Evolutionary conservation across 169 alveolate genomes (phyloP).

Genomic region (Theileria equi): DNA sequence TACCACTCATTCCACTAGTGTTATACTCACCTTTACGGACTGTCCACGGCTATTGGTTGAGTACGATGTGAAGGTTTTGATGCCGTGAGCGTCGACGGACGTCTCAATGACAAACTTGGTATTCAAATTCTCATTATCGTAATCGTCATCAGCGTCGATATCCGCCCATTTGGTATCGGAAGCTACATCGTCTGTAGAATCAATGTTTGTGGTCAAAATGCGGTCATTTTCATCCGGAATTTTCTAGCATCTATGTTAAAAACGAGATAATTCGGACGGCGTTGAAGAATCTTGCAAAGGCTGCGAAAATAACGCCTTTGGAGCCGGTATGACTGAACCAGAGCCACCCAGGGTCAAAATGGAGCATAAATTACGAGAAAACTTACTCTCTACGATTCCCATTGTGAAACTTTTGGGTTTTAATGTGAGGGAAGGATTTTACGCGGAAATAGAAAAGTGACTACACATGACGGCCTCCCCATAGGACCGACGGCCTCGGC

Average conservation of each 20-base stretch:
- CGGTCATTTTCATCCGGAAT: neutral
- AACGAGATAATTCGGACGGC: too few relatives aligned
- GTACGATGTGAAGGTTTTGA: constrained; percentile 74
- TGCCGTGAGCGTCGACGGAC: constrained; percentile 71
- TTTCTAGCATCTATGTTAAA: neutral
- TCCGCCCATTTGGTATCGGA: constrained; percentile 78
- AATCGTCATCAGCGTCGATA: constrained; percentile 77
- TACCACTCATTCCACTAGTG: neutral
- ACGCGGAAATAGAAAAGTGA: too few relatives aligned
- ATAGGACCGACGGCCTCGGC: too few relatives aligned
- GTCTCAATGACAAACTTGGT: constrained; percentile 26
- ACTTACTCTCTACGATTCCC: too few relatives aligned
- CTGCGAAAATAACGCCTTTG: too few relatives aligned
- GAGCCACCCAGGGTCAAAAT: too few relatives aligned
- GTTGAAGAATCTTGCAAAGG: too few relatives aligned
- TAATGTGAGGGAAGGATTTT: too few relatives aligned
- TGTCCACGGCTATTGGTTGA: constrained; percentile 72
- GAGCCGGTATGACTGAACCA: too few relatives aligned
- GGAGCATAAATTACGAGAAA: too few relatives aligned
- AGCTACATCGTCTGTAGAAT: constrained; percentile 21
- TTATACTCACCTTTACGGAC: constrained; percentile 72
- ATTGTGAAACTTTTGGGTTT: too few relatives aligned
- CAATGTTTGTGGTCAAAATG: neutral
- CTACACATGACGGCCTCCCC: too few relatives aligned
- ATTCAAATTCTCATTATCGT: constrained; percentile 63